phyloP scores from a whole-genome alignment of 1,139 yeast genomes.

The Geotrichum siamense region DNA sequence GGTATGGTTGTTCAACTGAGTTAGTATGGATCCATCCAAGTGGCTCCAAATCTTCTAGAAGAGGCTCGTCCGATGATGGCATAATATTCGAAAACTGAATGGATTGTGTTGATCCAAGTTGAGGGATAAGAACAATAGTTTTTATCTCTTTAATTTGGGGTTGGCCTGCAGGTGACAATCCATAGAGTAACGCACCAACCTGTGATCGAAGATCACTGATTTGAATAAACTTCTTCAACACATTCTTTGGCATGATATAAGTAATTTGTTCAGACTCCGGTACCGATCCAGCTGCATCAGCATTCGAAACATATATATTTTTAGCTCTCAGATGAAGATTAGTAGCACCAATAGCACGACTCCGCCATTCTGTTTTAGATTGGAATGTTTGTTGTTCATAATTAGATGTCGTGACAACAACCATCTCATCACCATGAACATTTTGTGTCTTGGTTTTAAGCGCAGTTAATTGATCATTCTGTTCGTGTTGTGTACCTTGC shows the following conservation, averaged over 20 bases:
- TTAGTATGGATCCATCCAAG: conserved; percentile 56
- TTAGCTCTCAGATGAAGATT: conserved; percentile 67
- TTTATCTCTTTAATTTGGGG: conserved; percentile 67
- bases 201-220: conserved; percentile 78
- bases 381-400: conserved; percentile 80
- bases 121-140: conserved; percentile 78
- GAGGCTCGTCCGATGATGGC: conserved; percentile 37
- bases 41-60: conserved; percentile 35
- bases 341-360: conserved; percentile 73
- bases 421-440: conserved; percentile 93
- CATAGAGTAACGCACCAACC: conserved; percentile 75
- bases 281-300: conserved; percentile 28
- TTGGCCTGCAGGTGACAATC: conserved; percentile 65
- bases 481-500: conserved; percentile 38
- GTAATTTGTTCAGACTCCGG: conserved; percentile 40
- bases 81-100: conserved; percentile 52
- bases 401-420: conserved; percentile 84
- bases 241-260: conserved; percentile 73
- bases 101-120: conserved; percentile 63
- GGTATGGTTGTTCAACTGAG: conserved; percentile 50
- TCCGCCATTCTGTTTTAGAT: conserved; percentile 89
- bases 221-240: conserved; percentile 69
- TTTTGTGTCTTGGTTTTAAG: conserved; percentile 78
- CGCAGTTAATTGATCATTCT: conserved; percentile 53
- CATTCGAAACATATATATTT: conserved; percentile 65